Conservation (phyloP, 2,329 filamentous ascomycete species). For the Fusarium dimerum region DNA sequence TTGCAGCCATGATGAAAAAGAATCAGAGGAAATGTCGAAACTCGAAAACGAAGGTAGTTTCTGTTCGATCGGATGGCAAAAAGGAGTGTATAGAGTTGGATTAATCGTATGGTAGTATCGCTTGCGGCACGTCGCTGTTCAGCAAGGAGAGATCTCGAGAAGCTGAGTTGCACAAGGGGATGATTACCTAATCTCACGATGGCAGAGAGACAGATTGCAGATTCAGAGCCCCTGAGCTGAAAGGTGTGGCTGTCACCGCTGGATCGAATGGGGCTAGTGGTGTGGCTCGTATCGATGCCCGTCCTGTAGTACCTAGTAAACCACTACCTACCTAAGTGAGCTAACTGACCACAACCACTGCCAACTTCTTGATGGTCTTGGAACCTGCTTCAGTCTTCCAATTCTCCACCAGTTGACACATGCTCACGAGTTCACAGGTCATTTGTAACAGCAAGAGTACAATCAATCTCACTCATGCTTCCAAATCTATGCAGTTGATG, state of each 20-base stretch:
- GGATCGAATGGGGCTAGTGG: conserved; percentile 16
- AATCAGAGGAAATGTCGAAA: background rate
- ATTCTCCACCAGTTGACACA: too few relatives aligned
- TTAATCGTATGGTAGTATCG: conserved; percentile 16
- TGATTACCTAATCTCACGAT: conserved; percentile 22
- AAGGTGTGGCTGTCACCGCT: background rate
- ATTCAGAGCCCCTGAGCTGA: conserved; percentile 20
- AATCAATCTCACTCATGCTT: too few relatives aligned
- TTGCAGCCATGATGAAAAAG: conserved; percentile 46
- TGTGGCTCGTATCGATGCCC: background rate
- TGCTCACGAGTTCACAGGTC: too few relatives aligned
- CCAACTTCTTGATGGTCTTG: too few relatives aligned
- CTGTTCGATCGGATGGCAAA: conserved; percentile 13
- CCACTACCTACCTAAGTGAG: too few relatives aligned
- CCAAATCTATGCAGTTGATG: too few relatives aligned
- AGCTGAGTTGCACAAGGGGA: conserved; percentile 10
- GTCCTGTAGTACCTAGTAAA: background rate
- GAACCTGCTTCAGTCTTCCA: too few relatives aligned
- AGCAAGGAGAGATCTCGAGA: conserved; percentile 28
- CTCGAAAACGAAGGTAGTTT: background rate
- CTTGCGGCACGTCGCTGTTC: conserved; percentile 27
- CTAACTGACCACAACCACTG: too few relatives aligned
- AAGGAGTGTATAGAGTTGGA: conserved; percentile 29
- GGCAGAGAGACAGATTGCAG: conserved; percentile 26
- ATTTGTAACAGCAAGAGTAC: too few relatives aligned